phyloP scores from a whole-genome alignment of 345 rosid species.

The Acer campestre region DNA sequence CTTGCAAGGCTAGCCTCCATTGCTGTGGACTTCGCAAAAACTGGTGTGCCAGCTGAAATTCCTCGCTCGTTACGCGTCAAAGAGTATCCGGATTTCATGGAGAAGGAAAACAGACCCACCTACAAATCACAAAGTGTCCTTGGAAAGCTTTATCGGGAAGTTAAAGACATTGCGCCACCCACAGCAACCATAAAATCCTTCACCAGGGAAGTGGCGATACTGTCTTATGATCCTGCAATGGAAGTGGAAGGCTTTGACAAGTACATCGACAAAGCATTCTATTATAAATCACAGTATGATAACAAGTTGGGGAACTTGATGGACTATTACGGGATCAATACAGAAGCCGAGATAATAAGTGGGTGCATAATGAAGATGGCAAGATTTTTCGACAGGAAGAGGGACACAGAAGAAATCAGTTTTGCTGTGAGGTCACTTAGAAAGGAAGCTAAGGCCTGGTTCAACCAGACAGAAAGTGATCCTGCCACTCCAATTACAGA shows the following conservation, averaged over 20 bases:
- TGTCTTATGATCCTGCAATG: conserved; percentile 47
- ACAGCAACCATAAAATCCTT: conserved; percentile 29
- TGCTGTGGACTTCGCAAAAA: conserved; percentile 50
- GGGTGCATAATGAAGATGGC: conserved; percentile 44
- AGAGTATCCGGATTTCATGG: conserved; percentile 52
- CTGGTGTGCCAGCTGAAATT: conserved; percentile 46
- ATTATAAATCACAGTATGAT: conserved; percentile 40
- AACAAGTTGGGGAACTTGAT: conserved; percentile 39
- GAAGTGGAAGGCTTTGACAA: conserved; percentile 43
- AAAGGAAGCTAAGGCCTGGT: conserved; percentile 53
- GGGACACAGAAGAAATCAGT: conserved; percentile 41
- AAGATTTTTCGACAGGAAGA: conserved; percentile 37
- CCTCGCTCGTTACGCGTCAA: conserved; percentile 29
- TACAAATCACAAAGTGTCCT: conserved; percentile 39
- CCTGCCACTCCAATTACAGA: not conserved
- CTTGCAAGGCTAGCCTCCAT: conserved; percentile 42
- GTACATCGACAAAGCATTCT: conserved; percentile 37
- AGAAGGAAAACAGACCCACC: conserved; percentile 37
- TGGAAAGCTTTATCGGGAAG: conserved; percentile 49
- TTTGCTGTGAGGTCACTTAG: conserved; percentile 37
- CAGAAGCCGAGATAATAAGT: conserved; percentile 50
- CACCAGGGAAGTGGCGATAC: conserved; percentile 35
- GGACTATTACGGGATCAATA: conserved; percentile 50
- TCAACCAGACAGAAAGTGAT: conserved; percentile 28
- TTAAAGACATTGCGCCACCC: conserved; percentile 34